Evolutionary conservation across 2,329 filamentous ascomycete genomes (phyloP).

Genomic region (Epichloe gansuensis): DNA sequence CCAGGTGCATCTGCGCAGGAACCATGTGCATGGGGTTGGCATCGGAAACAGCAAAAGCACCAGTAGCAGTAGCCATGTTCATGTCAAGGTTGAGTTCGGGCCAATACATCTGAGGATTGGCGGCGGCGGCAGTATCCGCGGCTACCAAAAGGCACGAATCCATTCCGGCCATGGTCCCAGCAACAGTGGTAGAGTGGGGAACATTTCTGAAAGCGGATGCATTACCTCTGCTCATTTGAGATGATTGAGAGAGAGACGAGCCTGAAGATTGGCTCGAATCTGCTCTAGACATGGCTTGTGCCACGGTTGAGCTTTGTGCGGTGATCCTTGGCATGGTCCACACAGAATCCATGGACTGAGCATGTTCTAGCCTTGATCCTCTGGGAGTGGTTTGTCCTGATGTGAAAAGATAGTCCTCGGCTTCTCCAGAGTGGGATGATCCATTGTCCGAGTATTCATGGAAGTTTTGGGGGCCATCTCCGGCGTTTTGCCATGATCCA

Average conservation of each 20-base stretch:
- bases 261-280: conserved; percentile 26
- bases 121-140: conserved; percentile 31
- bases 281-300: conserved; percentile 27
- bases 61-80: conserved; percentile 28
- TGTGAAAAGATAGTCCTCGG: conserved; percentile 41
- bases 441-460: conserved; percentile 38
- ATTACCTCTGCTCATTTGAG: conserved; percentile 40
- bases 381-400: conserved; percentile 42
- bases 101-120: conserved; percentile 39
- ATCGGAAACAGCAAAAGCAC: conserved; percentile 30
- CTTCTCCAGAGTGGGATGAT: conserved; percentile 37
- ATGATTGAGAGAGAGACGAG: conserved; percentile 37
- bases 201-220: conserved; percentile 29
- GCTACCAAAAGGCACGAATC: conserved; percentile 40
- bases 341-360: conserved; percentile 33
- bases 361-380: conserved; percentile 32
- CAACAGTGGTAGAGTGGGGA: conserved; percentile 21
- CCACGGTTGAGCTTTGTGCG: conserved; percentile 18
- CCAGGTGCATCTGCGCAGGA: conserved; percentile 41
- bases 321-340: conserved; percentile 31
- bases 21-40: conserved; percentile 39
- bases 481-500: conserved; percentile 42
- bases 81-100: conserved; percentile 32
- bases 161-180: conserved; percentile 31
- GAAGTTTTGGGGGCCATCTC: conserved; percentile 49